These are phyloP conservation scores for Ilex asprella DNA, from an alignment of 257 asterid species.

Conservation along the genomic window DNA sequence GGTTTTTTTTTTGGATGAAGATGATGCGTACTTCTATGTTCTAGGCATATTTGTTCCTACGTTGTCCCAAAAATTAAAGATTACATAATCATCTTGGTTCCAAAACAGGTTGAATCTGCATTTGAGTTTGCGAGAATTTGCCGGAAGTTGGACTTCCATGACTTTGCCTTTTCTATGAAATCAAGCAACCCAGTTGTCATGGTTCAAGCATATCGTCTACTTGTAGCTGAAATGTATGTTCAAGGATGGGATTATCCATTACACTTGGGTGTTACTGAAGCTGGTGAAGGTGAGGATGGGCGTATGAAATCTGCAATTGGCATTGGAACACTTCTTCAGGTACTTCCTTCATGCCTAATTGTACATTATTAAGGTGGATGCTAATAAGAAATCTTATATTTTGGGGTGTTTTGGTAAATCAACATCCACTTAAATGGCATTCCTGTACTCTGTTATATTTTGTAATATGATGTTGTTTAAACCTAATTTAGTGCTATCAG, in stretches of 20 bases:
- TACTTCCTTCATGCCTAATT: conserved; percentile 8
- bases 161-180: conserved; percentile 96
- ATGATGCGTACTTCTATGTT: background rate
- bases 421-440: background rate
- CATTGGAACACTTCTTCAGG: conserved; percentile 96
- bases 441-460: background rate
- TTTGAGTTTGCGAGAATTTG: conserved; percentile 96
- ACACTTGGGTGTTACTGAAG: conserved; percentile 97
- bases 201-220: conserved; percentile 97
- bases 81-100: conserved; percentile 10
- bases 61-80: conserved; percentile 5
- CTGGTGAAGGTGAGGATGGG: conserved; percentile 99
- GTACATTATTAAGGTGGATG: background rate
- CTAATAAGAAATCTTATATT: too few relatives aligned
- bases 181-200: conserved; percentile 98
- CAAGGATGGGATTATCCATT: conserved; percentile 98
- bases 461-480: too few relatives aligned
- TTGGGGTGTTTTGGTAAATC: background rate
- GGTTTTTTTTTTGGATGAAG: conserved; percentile 14
- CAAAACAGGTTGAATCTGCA: conserved; percentile 91
- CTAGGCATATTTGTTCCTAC: background rate
- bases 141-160: conserved; percentile 87
- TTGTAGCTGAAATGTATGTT: conserved; percentile 97
- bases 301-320: conserved; percentile 99
- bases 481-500: too few relatives aligned